Conservation (phyloP, 495 filamentous ascomycete genomes). For the Penicillium pancosmium region DNA sequence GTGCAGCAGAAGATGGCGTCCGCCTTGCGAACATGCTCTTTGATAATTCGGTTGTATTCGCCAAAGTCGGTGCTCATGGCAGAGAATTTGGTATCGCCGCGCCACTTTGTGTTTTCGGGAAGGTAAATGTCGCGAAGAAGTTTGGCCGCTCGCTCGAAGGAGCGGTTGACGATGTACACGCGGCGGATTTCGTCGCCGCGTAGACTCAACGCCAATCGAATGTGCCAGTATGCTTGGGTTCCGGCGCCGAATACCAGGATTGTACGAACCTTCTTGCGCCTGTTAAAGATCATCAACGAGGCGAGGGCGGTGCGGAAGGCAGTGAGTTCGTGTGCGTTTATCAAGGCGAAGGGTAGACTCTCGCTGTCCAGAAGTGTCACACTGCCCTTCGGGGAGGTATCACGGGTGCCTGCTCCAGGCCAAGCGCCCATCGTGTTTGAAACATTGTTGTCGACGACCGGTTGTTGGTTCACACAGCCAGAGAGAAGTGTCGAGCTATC, state of each 20-base stretch:
- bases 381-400: constrained; percentile 73
- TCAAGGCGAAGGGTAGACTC: constrained; percentile 73
- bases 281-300: constrained; percentile 71
- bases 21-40: constrained; percentile 65
- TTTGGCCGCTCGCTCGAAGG: constrained; percentile 60
- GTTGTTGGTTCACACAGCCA: constrained; percentile 39
- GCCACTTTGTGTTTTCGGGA: constrained; percentile 50
- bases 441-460: constrained; percentile 28
- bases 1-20: constrained; percentile 84
- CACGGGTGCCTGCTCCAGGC: constrained; percentile 43
- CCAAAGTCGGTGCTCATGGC: constrained; percentile 70
- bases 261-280: constrained; percentile 68
- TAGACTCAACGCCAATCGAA: constrained; percentile 77
- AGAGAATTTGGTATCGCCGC: constrained; percentile 66
- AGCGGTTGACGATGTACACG: constrained; percentile 78
- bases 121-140: constrained; percentile 61
- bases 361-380: constrained; percentile 70
- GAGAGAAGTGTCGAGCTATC: constrained; percentile 33
- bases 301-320: constrained; percentile 92
- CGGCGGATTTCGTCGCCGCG: constrained; percentile 71
- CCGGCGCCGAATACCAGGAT: constrained; percentile 88
- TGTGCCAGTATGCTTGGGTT: constrained; percentile 91
- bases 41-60: constrained; percentile 69
- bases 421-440: constrained; percentile 42
- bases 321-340: constrained; percentile 85